A percentile compares a stretch with the other conserved stretches of the same genome.
Conservation (phyloP, 2,329 filamentous ascomycete genomes). For the Exophiala dermatitidis region DNA sequence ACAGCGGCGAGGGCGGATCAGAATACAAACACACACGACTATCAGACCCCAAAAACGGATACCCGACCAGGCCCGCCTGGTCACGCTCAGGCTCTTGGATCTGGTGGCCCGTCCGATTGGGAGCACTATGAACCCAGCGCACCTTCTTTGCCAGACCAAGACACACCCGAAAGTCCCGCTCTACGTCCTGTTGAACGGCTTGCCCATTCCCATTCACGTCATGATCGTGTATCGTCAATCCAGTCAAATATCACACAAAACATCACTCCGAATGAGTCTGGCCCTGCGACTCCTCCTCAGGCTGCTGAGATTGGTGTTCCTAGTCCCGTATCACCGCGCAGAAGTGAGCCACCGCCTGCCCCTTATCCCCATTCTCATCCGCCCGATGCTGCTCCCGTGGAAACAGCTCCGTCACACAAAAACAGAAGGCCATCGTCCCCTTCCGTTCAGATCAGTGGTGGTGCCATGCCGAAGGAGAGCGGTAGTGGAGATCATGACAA, state of each 20-base stretch:
- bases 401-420: neutral
- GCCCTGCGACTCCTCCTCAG: conserved; percentile 7
- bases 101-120: conserved; percentile 43
- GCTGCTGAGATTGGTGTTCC: conserved; percentile 18
- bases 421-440: conserved; percentile 5
- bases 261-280: conserved; percentile 4
- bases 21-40: neutral
- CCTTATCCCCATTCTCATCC: conserved; percentile 1
- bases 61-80: neutral
- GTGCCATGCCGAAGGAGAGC: conserved; percentile 8
- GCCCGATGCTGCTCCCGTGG: neutral
- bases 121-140: conserved; percentile 32
- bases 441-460: conserved; percentile 1
- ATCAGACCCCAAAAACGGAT: conserved; percentile 10
- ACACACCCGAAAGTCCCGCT: conserved; percentile 15
- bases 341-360: neutral
- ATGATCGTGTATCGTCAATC: conserved; percentile 3
- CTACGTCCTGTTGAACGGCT: neutral
- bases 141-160: conserved; percentile 3
- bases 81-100: conserved; percentile 33
- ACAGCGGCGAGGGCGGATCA: neutral
- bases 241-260: neutral
- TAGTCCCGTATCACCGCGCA: conserved; percentile 14
- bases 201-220: neutral
- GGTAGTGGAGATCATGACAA: conserved; percentile 37